These are phyloP conservation scores for Moesziomyces parantarcticus DNA, from an alignment of 1,284 basidiomycete species.

Conservation along the genomic window DNA sequence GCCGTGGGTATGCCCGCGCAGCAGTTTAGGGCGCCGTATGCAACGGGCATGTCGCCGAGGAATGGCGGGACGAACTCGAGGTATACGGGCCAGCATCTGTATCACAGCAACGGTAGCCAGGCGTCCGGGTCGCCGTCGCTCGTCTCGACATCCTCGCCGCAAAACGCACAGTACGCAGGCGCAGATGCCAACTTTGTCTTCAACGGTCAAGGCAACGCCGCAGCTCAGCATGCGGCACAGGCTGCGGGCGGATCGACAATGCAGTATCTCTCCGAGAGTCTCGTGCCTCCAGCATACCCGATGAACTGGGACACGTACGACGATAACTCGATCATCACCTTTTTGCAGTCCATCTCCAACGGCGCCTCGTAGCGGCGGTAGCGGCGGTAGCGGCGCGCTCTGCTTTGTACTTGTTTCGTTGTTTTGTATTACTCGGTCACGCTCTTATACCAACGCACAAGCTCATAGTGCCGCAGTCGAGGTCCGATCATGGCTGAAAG, in stretches of 20 bases:
- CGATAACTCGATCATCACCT: constrained; percentile 52
- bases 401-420: neutral
- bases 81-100: constrained; percentile 21
- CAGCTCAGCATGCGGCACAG: constrained; percentile 2
- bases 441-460: no score
- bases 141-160: constrained; percentile 25
- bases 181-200: constrained; percentile 15
- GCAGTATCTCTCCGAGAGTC: constrained; percentile 38
- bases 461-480: no score
- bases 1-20: constrained; percentile 6
- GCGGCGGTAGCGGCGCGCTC: constrained; percentile 1
- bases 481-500: no score
- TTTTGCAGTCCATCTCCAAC: constrained; percentile 42
- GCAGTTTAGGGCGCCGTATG: constrained; percentile 21
- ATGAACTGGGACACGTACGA: constrained; percentile 51
- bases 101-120: constrained; percentile 25
- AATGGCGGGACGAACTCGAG: neutral
- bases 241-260: constrained; percentile 19
- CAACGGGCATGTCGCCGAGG: constrained; percentile 15
- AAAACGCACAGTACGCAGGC: constrained; percentile 10
- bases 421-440: no score
- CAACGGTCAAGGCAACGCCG: constrained; percentile 10
- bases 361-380: constrained; percentile 13
- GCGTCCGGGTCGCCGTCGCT: constrained; percentile 34
- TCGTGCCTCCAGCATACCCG: constrained; percentile 46